Base-by-base conservation (phyloP, 352 stramenopile genomes). In the Phytopythium oedochilum region DNA sequence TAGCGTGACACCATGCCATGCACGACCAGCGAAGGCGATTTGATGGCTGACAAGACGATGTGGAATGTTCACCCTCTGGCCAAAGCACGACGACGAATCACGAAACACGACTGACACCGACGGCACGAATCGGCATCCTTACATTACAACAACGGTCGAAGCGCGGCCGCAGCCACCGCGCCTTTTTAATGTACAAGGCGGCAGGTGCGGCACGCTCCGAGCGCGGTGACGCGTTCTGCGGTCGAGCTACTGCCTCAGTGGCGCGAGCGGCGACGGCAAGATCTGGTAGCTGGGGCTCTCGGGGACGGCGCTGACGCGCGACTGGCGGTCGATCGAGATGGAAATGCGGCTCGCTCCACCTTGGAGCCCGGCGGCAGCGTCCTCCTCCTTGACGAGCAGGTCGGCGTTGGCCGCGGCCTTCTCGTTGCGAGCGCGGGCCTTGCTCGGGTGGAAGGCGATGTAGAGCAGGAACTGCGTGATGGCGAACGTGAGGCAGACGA, bases 371-470 rank as follows among this genome's bases (percentile, higher is more conserved):
- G 12, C 23, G 20, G 12, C 23, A 12, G 57, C 45, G 15, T 63
- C 57, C 26, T 73, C 61, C 46, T 73, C 63, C 52, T 64, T 63
- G 3, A 64, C 46, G 14, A 73, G 38, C 35, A 68, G 54, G 11
- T 64, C 57, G 8, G 62, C 12, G 14, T 54, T 64, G 1, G 17
- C 20, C 0, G 4, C 47, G 4, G 57, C 60, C 25, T 65, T 60
- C 18, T 55, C 57, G 20, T 57, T 59, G 25, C 56, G 61, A 1
- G 74, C 65, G 17, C 63, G 68, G 18, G 73, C 63, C 25, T 71
- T 77, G 39, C 69, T 87, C 7, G 73, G 75, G 55, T 83, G 56
- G 53, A 70, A 81, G 49, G 84, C 48, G 48, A 73, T 55, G 59
- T 83, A 84, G 20, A 84, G 63, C 2, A 51, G 53, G 44, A 83